phyloP scores from a whole-genome alignment of 306 rosid species.

The Mimosa bimucronata region DNA sequence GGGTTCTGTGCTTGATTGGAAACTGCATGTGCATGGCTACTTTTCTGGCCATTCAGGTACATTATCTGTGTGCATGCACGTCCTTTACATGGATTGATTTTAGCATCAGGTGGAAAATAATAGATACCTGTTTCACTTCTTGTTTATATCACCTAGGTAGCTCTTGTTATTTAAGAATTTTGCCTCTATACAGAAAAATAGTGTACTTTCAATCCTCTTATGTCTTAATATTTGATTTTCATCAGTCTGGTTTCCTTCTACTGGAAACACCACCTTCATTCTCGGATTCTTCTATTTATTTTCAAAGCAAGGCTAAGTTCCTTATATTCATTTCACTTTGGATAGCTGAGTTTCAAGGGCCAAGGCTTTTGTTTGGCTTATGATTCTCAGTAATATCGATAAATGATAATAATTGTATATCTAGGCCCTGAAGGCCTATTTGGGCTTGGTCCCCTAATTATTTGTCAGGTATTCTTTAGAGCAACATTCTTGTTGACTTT shows the following conservation, averaged over 20 bases:
- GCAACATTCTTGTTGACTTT: neutral
- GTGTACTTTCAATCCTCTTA: neutral
- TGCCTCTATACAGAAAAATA: neutral
- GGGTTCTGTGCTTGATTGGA: conserved; percentile 88
- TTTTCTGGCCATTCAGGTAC: conserved; percentile 88
- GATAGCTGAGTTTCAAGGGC: neutral
- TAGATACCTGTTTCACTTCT: conserved; percentile 22
- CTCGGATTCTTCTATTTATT: neutral
- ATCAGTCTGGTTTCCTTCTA: neutral
- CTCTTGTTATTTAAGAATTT: neutral
- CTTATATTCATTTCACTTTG: neutral
- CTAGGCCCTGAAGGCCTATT: neutral
- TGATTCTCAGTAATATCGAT: neutral
- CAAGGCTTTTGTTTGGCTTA: neutral
- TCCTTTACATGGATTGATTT: conserved; percentile 26
- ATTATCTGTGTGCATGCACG: neutral
- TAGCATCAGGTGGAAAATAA: conserved; percentile 1
- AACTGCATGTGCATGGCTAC: conserved; percentile 98
- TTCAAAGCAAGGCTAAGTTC: neutral
- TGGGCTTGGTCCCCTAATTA: neutral
- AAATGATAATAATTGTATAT: neutral
- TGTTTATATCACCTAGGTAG: conserved; percentile 2
- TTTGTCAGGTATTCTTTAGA: neutral
- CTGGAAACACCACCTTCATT: neutral
- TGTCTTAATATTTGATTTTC: neutral